A percentile compares a stretch with the other conserved stretches of the same genome.
Conservation (phyloP, 1,284 basidiomycete species). For the Apiotrichum akiyoshidainum region DNA sequence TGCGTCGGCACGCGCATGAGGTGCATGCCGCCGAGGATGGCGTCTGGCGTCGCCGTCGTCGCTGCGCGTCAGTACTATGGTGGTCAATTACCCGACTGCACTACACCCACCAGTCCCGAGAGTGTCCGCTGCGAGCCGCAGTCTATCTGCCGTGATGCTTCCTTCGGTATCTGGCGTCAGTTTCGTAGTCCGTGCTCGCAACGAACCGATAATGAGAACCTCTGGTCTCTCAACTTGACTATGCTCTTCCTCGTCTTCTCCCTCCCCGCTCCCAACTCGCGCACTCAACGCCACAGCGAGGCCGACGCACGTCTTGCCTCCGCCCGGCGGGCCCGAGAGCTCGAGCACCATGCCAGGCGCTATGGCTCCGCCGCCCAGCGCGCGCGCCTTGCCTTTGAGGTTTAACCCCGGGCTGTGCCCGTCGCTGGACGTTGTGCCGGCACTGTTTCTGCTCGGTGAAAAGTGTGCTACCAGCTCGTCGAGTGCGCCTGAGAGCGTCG, state of each 20-base stretch:
- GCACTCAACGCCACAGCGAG: conserved; percentile 39
- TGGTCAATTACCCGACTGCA: no score
- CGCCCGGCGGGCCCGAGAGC: conserved; percentile 46
- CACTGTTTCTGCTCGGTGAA: neutral
- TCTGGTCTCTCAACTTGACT: conserved; percentile 18
- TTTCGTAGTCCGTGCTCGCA: neutral
- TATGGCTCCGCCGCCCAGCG: conserved; percentile 18
- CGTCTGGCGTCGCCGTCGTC: neutral
- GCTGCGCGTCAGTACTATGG: no score
- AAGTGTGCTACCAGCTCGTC: conserved; percentile 36
- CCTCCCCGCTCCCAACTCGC: conserved; percentile 16
- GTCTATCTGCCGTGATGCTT: conserved; percentile 32
- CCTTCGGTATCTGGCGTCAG: conserved; percentile 46
- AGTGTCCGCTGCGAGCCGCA: conserved; percentile 26
- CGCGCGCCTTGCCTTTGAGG: conserved; percentile 23
- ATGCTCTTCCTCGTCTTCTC: conserved; percentile 10
- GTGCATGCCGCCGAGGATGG: conserved; percentile 40
- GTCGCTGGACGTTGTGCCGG: no score
- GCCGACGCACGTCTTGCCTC: conserved; percentile 42
- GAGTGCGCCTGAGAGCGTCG: conserved; percentile 34
- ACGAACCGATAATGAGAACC: conserved; percentile 43
- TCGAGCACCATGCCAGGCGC: conserved; percentile 45
- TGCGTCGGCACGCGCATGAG: conserved; percentile 45
- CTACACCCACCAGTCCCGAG: neutral
- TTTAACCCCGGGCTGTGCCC: neutral